These are phyloP conservation scores for Phalaenopsis equestris DNA, from an alignment of 106 monocot genomes.

Conservation along the genomic window DNA sequence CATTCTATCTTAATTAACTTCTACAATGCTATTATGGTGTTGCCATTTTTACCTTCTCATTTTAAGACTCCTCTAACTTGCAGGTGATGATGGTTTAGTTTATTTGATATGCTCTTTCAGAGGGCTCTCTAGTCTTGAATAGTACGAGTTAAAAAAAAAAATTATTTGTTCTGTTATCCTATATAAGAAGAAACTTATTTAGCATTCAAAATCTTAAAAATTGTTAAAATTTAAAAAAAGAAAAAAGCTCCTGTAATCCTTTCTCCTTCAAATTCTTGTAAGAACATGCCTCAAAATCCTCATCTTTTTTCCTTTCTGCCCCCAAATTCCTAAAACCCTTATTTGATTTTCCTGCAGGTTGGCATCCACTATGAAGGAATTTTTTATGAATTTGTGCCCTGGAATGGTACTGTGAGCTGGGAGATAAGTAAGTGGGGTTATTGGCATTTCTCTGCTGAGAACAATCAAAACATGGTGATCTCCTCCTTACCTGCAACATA, in stretches of 20 bases:
- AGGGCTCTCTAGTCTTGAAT: too few relatives aligned
- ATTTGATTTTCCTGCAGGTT: constrained; percentile 35
- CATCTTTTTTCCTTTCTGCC: background rate
- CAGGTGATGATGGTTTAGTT: background rate
- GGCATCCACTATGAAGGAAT: constrained; percentile 75
- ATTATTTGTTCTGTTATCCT: too few relatives aligned
- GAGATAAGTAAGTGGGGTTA: constrained; percentile 73
- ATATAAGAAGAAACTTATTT: too few relatives aligned
- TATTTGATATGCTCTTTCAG: constrained; percentile 1
- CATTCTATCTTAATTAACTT: background rate
- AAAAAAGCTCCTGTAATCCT: too few relatives aligned
- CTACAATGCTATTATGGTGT: background rate
- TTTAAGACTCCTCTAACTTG: background rate
- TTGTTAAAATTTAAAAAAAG: too few relatives aligned
- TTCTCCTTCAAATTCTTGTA: too few relatives aligned
- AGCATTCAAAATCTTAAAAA: too few relatives aligned
- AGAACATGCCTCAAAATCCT: background rate
- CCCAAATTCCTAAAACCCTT: background rate
- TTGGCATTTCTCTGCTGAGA: constrained; percentile 76
- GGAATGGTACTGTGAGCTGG: constrained; percentile 79
- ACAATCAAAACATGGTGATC: constrained; percentile 56
- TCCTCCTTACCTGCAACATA: background rate
- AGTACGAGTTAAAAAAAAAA: too few relatives aligned
- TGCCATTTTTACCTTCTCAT: too few relatives aligned
- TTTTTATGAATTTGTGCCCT: constrained; percentile 98